Evolutionary conservation across 2,329 filamentous ascomycete genomes (phyloP).

Genomic region (Teratosphaeriaceae sp.): DNA sequence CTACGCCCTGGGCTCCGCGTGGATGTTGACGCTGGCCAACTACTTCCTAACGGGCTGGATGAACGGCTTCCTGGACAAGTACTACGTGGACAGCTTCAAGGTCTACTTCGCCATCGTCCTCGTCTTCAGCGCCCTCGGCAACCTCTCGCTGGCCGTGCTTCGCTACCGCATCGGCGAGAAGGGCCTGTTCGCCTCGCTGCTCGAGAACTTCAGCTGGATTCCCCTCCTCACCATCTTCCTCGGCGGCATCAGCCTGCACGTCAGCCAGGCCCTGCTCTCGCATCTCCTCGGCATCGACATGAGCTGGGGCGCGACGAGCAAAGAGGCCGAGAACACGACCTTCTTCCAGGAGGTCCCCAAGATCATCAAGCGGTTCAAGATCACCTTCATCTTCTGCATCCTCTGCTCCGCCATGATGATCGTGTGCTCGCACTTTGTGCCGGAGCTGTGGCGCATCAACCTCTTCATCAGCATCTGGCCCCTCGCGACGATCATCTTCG

Average conservation of each 20-base stretch:
- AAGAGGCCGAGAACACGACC: conserved; percentile 51
- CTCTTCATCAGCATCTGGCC: conserved; percentile 56
- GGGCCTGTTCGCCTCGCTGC: conserved; percentile 47
- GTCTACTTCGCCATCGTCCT: conserved; percentile 76
- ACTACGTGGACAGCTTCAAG: conserved; percentile 72
- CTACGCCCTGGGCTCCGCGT: conserved; percentile 70
- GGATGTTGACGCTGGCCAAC: conserved; percentile 66
- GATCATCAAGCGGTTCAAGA: conserved; percentile 51
- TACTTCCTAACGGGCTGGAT: conserved; percentile 73
- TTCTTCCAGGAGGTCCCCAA: conserved; percentile 52
- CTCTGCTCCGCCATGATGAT: conserved; percentile 43
- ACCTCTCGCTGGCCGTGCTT: conserved; percentile 64
- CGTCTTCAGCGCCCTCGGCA: conserved; percentile 69
- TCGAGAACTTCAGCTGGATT: conserved; percentile 61
- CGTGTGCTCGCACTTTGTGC: conserved; percentile 40
- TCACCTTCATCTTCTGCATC: conserved; percentile 47
- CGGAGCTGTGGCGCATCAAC: conserved; percentile 50
- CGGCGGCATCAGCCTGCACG: conserved; percentile 34
- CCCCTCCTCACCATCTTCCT: conserved; percentile 35
- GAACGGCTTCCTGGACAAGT: conserved; percentile 71
- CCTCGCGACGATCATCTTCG: conserved; percentile 44
- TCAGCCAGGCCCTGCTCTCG: conserved; percentile 34
- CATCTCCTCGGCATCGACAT: conserved; percentile 37
- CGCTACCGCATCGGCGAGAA: conserved; percentile 64
- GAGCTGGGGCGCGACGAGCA: conserved; percentile 51